Conservation (phyloP, 2,329 filamentous ascomycete species). For the Zarea fungicola region DNA sequence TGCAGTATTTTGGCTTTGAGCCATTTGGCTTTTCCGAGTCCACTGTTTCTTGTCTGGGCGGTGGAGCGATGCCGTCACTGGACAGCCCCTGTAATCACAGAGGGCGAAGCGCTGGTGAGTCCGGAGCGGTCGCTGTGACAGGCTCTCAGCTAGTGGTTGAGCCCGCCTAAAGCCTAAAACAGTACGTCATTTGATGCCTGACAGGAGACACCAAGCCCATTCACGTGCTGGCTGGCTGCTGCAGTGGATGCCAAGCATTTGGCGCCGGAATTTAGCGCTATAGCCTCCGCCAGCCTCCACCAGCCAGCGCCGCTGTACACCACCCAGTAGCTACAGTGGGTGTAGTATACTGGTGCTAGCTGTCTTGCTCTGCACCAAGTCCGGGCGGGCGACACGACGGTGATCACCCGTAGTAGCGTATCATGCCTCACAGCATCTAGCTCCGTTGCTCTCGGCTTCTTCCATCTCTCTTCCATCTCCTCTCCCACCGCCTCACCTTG, state of each 20-base stretch:
- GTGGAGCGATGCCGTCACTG: constrained; percentile 3
- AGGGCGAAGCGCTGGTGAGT: neutral
- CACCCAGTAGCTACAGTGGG: too few species aligned
- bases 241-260: too few species aligned
- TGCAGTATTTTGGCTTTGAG: constrained; percentile 2
- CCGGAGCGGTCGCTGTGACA: too few species aligned
- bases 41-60: constrained; percentile 1
- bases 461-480: neutral
- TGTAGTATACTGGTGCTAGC: too few species aligned
- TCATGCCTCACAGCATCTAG: neutral
- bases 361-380: too few species aligned
- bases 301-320: too few species aligned
- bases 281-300: too few species aligned
- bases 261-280: too few species aligned
- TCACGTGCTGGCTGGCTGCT: neutral
- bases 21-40: neutral
- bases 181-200: constrained; percentile 12
- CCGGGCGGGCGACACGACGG: too few species aligned
- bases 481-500: too few species aligned
- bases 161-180: neutral
- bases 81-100: constrained; percentile 3
- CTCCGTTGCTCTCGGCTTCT: constrained; percentile 4
- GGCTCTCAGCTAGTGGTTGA: too few species aligned
- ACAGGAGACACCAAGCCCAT: neutral
- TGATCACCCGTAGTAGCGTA: neutral